Evolutionary conservation across 768 basidiomycete genomes (phyloP).

Genomic region (Amanita jacksonii): DNA sequence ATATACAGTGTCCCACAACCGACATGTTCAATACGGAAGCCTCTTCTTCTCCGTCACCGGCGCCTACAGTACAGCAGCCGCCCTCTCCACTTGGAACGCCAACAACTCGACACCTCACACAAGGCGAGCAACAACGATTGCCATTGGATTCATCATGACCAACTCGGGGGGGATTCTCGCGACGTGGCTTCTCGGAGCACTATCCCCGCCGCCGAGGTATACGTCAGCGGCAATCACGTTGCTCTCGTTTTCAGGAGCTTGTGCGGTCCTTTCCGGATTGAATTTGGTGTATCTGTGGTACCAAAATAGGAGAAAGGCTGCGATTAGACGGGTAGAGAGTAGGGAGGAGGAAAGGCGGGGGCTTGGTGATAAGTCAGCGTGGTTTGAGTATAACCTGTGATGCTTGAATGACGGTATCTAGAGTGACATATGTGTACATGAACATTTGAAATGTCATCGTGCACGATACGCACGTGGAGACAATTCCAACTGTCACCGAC

Average conservation of each 20-base stretch:
- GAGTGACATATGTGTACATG: not conserved
- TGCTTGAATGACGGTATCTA: no score
- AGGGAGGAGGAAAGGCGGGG: conserved; percentile 27
- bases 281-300: conserved; percentile 32
- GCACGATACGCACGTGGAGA: no score
- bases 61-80: conserved; percentile 42
- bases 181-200: conserved; percentile 47
- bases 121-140: conserved; percentile 49
- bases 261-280: conserved; percentile 24
- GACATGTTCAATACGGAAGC: conserved; percentile 39
- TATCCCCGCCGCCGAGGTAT: conserved; percentile 42
- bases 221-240: conserved; percentile 35
- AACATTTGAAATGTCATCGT: no score
- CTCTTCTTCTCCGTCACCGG: conserved; percentile 48
- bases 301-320: conserved; percentile 38
- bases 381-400: conserved; percentile 43
- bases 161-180: conserved; percentile 53
- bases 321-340: conserved; percentile 20
- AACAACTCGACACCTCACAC: conserved; percentile 52
- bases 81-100: conserved; percentile 48
- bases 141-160: conserved; percentile 46
- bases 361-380: conserved; percentile 42
- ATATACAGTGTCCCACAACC: conserved; percentile 25
- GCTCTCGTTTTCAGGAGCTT: conserved; percentile 29
- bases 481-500: no score